Conservation (phyloP, 169 alveolate genomes). For the Plasmodium reichenowi region DNA sequence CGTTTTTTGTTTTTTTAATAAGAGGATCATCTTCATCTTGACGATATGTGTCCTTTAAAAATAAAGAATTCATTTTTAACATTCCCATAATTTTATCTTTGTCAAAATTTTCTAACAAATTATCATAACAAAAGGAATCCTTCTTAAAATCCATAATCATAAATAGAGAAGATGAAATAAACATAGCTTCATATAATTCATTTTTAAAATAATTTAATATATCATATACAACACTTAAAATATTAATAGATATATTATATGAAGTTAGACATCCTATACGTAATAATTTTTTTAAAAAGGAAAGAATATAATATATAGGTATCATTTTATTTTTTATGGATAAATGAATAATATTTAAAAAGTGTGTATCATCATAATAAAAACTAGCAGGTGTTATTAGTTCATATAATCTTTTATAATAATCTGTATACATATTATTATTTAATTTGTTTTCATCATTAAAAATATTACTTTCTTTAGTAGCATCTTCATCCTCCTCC, state of each 20-base stretch:
- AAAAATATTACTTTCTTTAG: slow-evolving; percentile 4
- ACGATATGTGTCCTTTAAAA: not conserved
- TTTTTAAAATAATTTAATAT: slow-evolving; percentile 47
- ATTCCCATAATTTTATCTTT: slow-evolving; percentile 46
- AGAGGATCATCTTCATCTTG: not conserved
- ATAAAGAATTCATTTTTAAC: slow-evolving; percentile 4
- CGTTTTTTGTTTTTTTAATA: not conserved
- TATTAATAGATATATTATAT: slow-evolving; percentile 52
- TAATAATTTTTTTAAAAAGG: slow-evolving; percentile 70
- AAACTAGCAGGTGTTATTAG: slow-evolving; percentile 71
- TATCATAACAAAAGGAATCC: slow-evolving; percentile 63
- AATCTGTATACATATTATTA: slow-evolving; percentile 69
- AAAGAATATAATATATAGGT: slow-evolving; percentile 63
- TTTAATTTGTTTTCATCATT: slow-evolving; percentile 8
- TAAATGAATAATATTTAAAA: slow-evolving; percentile 51
- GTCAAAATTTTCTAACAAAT: slow-evolving; percentile 56
- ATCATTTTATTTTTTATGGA: slow-evolving; percentile 75
- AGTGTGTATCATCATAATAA: slow-evolving; percentile 57
- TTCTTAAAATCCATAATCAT: slow-evolving; percentile 64
- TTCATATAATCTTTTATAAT: slow-evolving; percentile 63
- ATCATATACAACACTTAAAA: slow-evolving; percentile 74
- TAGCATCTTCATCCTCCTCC: not conserved
- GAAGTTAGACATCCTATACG: slow-evolving; percentile 69
- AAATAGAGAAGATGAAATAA: slow-evolving; percentile 61
- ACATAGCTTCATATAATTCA: slow-evolving; percentile 62